phyloP scores from a whole-genome alignment of 257 asterid genomes.

The Pogostemon cablin region DNA sequence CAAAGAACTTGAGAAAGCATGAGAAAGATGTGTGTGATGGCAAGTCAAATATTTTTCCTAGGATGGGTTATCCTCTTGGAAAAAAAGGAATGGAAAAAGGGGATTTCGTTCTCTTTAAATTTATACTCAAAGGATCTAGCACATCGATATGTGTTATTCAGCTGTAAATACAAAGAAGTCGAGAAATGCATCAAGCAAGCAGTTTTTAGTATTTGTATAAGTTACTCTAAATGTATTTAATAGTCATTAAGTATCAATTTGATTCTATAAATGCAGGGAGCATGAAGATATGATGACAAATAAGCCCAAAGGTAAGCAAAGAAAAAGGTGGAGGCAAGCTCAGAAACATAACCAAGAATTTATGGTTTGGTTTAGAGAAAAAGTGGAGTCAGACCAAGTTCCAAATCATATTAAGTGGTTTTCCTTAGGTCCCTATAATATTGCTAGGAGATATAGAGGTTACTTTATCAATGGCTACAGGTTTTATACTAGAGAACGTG shows the following conservation, averaged over 20 bases:
- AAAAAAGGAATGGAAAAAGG: not conserved
- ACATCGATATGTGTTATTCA: constrained; percentile 9
- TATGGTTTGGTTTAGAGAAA: not conserved
- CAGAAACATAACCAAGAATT: too few relatives aligned
- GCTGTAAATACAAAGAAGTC: not conserved
- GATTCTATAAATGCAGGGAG: too few relatives aligned
- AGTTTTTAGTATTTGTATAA: too few relatives aligned
- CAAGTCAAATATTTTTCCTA: not conserved
- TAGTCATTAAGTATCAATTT: too few relatives aligned
- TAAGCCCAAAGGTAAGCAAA: too few relatives aligned
- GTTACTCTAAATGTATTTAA: too few relatives aligned
- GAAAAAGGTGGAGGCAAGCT: too few relatives aligned
- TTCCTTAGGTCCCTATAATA: too few relatives aligned
- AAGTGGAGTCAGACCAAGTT: not conserved
- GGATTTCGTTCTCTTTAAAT: not conserved
- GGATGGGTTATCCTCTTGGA: constrained; percentile 5
- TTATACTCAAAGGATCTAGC: not conserved
- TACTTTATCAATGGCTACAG: too few relatives aligned
- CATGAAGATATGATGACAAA: too few relatives aligned
- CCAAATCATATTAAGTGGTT: not conserved
- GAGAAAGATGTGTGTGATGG: not conserved
- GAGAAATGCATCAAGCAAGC: not conserved
- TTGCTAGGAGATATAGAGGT: too few relatives aligned
- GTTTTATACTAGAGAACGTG: too few relatives aligned
- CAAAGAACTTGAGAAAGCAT: not conserved